Percentiles rank a stretch among this genome's conserved stretches.
phyloP scores from a whole-genome alignment of 495 filamentous ascomycete genomes.

The Neurospora sp. region DNA sequence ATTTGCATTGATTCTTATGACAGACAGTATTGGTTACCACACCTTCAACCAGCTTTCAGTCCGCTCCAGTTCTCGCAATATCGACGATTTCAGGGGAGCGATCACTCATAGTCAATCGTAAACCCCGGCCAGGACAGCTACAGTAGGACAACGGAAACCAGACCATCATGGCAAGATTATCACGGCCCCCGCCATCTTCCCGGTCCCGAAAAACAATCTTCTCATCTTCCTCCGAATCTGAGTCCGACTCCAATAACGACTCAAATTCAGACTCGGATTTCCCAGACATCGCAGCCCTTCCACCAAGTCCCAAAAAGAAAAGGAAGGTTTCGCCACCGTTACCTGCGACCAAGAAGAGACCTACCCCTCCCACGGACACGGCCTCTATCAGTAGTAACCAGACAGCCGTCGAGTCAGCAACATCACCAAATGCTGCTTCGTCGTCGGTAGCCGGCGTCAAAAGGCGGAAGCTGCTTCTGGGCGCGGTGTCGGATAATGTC shows the following conservation, averaged over 20 bases:
- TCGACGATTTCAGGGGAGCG: neutral
- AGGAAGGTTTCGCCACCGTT: neutral
- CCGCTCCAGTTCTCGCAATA: neutral
- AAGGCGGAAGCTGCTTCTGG: neutral
- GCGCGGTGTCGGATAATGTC: neutral
- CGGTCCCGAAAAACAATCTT: neutral
- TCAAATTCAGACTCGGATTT: neutral
- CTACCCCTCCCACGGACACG: neutral
- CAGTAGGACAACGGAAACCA: neutral
- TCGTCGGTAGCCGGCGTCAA: neutral
- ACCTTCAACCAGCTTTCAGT: neutral
- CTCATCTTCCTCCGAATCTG: neutral
- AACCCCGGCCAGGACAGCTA: neutral
- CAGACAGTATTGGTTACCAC: neutral
- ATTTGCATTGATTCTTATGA: neutral
- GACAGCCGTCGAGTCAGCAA: neutral
- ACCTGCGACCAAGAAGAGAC: neutral
- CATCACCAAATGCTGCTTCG: neutral
- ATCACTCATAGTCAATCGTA: neutral
- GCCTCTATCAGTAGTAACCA: neutral
- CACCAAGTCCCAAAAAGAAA: neutral
- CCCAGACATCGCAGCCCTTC: neutral
- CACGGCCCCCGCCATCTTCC: neutral
- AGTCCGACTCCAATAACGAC: neutral
- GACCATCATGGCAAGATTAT: neutral